These are phyloP conservation scores for Thyridium curvatum DNA, from an alignment of 2,329 filamentous ascomycete genomes.

Conservation along the genomic window DNA sequence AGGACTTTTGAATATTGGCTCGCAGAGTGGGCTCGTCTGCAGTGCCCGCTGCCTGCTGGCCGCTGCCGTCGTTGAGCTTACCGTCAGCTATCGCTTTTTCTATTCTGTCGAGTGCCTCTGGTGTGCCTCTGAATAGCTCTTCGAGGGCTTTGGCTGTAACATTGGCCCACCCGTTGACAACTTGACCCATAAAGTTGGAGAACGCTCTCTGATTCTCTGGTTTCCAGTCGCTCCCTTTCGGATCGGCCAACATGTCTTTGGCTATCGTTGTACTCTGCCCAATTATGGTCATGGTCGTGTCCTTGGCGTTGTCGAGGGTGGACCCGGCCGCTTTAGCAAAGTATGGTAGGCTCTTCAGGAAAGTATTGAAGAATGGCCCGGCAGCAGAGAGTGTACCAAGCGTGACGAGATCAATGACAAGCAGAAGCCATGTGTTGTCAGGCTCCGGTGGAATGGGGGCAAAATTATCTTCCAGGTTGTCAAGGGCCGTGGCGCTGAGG, in stretches of 20 bases:
- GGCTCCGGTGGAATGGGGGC: constrained; percentile 16
- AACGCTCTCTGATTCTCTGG: constrained; percentile 16
- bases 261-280: constrained; percentile 16
- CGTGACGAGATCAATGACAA: constrained; percentile 21
- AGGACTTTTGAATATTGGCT: constrained; percentile 12
- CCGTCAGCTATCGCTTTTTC: no score
- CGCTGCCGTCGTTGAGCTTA: constrained; percentile 15
- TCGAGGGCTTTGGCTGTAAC: constrained; percentile 7
- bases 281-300: constrained; percentile 17
- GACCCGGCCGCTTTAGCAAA: constrained; percentile 7
- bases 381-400: constrained; percentile 15
- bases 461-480: constrained; percentile 18
- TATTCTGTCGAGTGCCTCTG: no score
- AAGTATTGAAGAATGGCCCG: constrained; percentile 19
- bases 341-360: constrained; percentile 13
- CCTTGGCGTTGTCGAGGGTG: constrained; percentile 15
- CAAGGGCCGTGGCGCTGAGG: constrained; percentile 9
- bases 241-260: constrained; percentile 13
- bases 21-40: not conserved
- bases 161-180: constrained; percentile 17
- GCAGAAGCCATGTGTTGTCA: constrained; percentile 15
- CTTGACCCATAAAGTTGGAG: constrained; percentile 18
- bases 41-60: no score
- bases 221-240: constrained; percentile 15
- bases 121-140: constrained; percentile 18